These are phyloP conservation scores for Aegilops longissima DNA, from an alignment of 176 grass and related monocot genomes.

Conservation along the genomic window DNA sequence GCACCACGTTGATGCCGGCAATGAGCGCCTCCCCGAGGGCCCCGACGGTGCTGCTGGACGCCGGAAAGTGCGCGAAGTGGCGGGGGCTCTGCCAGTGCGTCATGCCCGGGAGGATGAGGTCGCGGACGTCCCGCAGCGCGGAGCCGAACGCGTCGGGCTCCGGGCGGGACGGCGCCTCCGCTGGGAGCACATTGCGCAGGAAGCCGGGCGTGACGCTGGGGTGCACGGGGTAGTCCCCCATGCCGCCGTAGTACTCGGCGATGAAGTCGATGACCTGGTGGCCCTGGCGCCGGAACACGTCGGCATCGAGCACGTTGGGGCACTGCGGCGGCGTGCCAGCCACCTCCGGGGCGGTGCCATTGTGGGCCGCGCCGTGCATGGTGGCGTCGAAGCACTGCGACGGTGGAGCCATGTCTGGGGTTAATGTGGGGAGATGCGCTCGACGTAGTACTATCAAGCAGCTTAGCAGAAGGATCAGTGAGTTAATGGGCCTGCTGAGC, in stretches of 20 bases:
- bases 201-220: conserved; percentile 42
- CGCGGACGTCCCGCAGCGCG: conserved; percentile 31
- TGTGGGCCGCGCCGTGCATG: background rate
- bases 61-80: conserved; percentile 58
- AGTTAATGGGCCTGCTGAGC: background rate
- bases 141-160: conserved; percentile 30
- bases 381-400: conserved; percentile 21
- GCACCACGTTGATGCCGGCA: conserved; percentile 46
- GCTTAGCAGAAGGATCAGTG: background rate
- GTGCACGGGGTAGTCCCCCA: conserved; percentile 47
- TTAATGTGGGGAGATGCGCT: background rate
- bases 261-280: conserved; percentile 53
- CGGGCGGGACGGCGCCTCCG: conserved; percentile 14
- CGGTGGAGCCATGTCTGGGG: conserved; percentile 22
- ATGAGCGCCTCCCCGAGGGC: conserved; percentile 49
- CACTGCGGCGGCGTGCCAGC: background rate
- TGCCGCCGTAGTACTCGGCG: conserved; percentile 50
- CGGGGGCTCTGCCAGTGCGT: conserved; percentile 74
- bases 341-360: background rate
- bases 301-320: conserved; percentile 29
- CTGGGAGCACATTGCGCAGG: conserved; percentile 32
- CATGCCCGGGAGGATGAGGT: conserved; percentile 43
- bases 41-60: conserved; percentile 39
- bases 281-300: conserved; percentile 38
- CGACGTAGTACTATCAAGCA: no score